These are phyloP conservation scores for Fusarium ambrosium DNA, from an alignment of 2,329 filamentous ascomycete genomes.

Conservation along the genomic window DNA sequence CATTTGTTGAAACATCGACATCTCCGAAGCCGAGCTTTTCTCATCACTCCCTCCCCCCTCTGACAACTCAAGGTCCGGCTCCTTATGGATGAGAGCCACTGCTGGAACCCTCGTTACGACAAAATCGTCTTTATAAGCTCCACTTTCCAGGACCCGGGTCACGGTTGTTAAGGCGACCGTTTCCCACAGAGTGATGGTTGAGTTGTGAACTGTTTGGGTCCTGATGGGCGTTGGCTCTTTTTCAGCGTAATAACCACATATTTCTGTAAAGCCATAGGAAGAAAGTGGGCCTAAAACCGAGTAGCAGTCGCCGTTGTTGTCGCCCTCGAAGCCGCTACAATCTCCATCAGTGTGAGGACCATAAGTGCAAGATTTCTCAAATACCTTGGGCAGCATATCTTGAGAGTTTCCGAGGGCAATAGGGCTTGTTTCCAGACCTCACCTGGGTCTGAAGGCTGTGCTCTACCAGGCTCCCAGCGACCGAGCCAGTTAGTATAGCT, in stretches of 20 bases:
- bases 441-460: constrained; percentile 7
- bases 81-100: constrained; percentile 14
- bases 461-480: neutral
- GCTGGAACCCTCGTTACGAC: constrained; percentile 12
- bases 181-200: neutral
- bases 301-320: constrained; percentile 28
- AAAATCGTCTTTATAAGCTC: neutral
- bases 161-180: neutral
- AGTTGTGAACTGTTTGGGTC: neutral
- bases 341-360: neutral
- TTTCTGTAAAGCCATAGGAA: constrained; percentile 9
- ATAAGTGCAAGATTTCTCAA: accelerated
- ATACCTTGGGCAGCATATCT: constrained; percentile 43
- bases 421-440: constrained; percentile 20
- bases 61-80: neutral
- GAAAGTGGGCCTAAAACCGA: constrained; percentile 19
- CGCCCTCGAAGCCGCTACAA: constrained; percentile 19
- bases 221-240: neutral
- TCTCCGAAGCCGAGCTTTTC: neutral
- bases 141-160: neutral
- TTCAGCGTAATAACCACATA: neutral
- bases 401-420: constrained; percentile 32
- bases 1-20: neutral
- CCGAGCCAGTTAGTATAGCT: neutral
- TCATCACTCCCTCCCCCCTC: neutral